Evolutionary conservation across 768 basidiomycete species (phyloP).

Genomic region (Coprinopsis marcescibilis): DNA sequence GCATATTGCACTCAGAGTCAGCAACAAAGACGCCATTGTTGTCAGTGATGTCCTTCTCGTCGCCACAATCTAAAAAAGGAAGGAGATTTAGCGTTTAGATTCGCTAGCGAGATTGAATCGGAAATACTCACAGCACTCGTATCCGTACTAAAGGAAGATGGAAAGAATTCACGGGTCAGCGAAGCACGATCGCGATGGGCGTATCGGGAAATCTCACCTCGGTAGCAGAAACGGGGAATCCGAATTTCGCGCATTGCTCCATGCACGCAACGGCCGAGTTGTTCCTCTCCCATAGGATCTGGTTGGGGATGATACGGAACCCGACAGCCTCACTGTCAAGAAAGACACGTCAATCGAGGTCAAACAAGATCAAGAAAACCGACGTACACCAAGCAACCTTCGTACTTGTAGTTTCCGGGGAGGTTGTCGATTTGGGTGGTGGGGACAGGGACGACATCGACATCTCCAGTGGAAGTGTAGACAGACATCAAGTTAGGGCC

Average conservation of each 20-base stretch:
- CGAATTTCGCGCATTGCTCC: constrained; percentile 62
- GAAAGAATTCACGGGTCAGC: constrained; percentile 2
- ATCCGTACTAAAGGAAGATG: constrained; percentile 36
- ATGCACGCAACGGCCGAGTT: constrained; percentile 64
- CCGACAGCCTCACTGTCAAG: constrained; percentile 42
- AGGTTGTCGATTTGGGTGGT: constrained; percentile 47
- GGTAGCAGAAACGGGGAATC: constrained; percentile 65
- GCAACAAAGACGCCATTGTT: constrained; percentile 32
- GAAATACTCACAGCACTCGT: constrained; percentile 63
- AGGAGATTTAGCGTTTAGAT: background rate
- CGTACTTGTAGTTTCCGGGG: constrained; percentile 58
- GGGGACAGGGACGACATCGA: constrained; percentile 58
- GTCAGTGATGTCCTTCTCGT: constrained; percentile 46
- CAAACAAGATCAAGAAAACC: background rate
- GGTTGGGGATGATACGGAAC: constrained; percentile 50
- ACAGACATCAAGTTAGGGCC: constrained; percentile 68
- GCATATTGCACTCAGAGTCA: constrained; percentile 39
- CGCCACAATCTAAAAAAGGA: constrained; percentile 56
- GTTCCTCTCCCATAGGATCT: constrained; percentile 53
- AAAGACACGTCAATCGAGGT: background rate
- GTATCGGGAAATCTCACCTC: constrained; percentile 30
- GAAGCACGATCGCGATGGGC: constrained; percentile 2
- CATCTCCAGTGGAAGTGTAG: constrained; percentile 47
- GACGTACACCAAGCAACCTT: constrained; percentile 61
- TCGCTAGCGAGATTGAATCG: background rate